Evolutionary conservation across 345 rosid species (phyloP), one percentile per base, ranked within the genome.

Genomic region (Firmiana major): DNA sequence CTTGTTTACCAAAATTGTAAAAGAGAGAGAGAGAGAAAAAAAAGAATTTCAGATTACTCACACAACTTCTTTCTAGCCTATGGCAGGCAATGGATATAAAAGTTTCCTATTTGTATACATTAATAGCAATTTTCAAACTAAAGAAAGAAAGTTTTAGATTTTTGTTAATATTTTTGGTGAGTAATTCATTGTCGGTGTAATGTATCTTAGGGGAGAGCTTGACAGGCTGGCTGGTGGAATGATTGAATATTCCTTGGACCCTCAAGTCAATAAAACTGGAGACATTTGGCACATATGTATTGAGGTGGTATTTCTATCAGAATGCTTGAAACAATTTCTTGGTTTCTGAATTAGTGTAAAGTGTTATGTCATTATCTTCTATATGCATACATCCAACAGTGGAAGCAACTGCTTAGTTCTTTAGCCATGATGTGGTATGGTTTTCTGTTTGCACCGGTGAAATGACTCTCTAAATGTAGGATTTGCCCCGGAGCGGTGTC

Each of bases 221-320:
- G 87, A 80, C 58, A 31, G 40, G 72, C 31, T 51, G 67, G 88
- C 78, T 77, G 89, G 74, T 76, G 86, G 78, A 76, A 82, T 89
- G 89, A 80, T 91, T 60, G 92, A 93, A 82, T 81, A 93, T 73
- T 79, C 88, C 77, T 76, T 95, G 90, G 94, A 95, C 89, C 90
- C 93, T 66, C 80, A 10, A 15, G 70, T 60, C 55, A 95, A 95
- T 75, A 95, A 87, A 87, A 95, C 98, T 22, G 98, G 97, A 72
- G 94, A 95, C 80, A 80, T 87, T 77, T 95, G 98, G 99, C 99
- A 95, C 81, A 88, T 93, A 57, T 88, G 84, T 62, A 69, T 95
- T 48, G 88, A 93, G 98, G 99, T 91, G 77, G 71, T 77, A 71
- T 77, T 78, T 43, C 76, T 75, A 51, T 74, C 40, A 62, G n/a